Base-by-base conservation (phyloP, 306 rosid species). In the Glycine tomentella region DNA sequence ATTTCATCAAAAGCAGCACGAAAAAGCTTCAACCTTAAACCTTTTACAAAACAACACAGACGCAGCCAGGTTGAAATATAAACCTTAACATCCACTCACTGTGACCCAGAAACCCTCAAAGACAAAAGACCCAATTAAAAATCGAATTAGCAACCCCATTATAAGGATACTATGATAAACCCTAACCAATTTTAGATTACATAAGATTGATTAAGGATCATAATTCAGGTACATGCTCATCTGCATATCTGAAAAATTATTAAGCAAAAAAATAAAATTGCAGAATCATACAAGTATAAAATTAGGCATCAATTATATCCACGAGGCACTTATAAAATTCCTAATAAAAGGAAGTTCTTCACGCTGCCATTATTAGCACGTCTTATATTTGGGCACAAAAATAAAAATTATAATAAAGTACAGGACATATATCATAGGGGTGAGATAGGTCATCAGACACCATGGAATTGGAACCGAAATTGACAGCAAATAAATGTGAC, bases 401-500 rank as follows among this genome's bases (percentile, higher is more conserved):
- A 16, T 16, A 6, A 55, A 44, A 69, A 16, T 11, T 77, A 36
- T 36, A 36, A 36, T 36, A 61, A 50, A 75, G 83, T 84, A 40
- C 38, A 80, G 8, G 36, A 50, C 34, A 67, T 76, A 67, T 76
- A 86, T 42, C n/a, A 8, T 13, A 10, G 81, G 81, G 68, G 69
- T 74, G 85, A 76, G 73, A 63, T 63, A 63, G 63, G 64, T 50
- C 15, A 83, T 50, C 15, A 83, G 84, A 82, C 25, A 75, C 42
- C 64, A 63, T 58, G 11, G 16, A 58, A 74, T 2, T 44, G 36
- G 75, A 80, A 82, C 51, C 77, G 69, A 78, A 77, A 36, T 62
- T 81, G 89, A 87, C 84, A 12, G 85, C 76, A 57, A 80, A 86
- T 82, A 74, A 55, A 86, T 82, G 91, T 88, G 90, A 89, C 86